These are phyloP conservation scores for Moricandia moricandioides DNA, from an alignment of 345 rosid genomes.

Conservation along the genomic window DNA sequence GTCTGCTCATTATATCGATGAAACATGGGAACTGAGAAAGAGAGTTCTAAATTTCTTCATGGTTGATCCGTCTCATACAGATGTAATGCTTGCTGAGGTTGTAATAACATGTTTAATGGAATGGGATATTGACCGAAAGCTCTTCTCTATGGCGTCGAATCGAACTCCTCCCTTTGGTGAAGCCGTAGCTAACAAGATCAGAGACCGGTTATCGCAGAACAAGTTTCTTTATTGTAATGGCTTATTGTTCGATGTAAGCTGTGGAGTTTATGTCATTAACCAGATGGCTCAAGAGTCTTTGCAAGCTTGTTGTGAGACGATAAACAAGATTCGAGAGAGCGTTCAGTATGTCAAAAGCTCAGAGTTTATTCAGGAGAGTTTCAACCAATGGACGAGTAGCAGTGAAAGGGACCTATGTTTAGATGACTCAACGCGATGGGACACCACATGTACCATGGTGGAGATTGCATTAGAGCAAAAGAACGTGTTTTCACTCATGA, in stretches of 20 bases:
- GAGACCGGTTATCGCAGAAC: constrained; percentile 67
- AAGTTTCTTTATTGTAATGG: constrained; percentile 66
- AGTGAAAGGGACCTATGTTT: constrained; percentile 45
- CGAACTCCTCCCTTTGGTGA: constrained; percentile 45
- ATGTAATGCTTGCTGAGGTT: constrained; percentile 61
- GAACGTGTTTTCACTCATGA: constrained; percentile 47
- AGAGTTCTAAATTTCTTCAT: constrained; percentile 52
- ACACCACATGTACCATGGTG: constrained; percentile 65
- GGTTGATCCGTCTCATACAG: constrained; percentile 55
- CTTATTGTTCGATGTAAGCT: constrained; percentile 61
- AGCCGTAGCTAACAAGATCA: constrained; percentile 49
- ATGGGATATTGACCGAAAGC: constrained; percentile 79
- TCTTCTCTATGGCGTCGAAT: constrained; percentile 63
- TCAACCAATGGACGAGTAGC: constrained; percentile 43
- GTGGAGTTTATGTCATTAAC: constrained; percentile 54
- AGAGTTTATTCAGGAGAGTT: constrained; percentile 39
- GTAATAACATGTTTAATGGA: constrained; percentile 69
- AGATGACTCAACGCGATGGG: constrained; percentile 60
- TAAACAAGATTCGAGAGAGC: constrained; percentile 53
- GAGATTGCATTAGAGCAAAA: constrained; percentile 55
- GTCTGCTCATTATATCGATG: constrained; percentile 62
- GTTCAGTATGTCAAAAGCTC: constrained; percentile 51
- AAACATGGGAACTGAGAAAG: constrained; percentile 61
- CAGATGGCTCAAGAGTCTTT: constrained; percentile 58
- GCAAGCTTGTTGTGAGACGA: constrained; percentile 47